Evolutionary conservation across 2,329 filamentous ascomycete genomes (phyloP), one percentile per base, ranked within the genome.

Genomic region (Botrytis hyacinthi): DNA sequence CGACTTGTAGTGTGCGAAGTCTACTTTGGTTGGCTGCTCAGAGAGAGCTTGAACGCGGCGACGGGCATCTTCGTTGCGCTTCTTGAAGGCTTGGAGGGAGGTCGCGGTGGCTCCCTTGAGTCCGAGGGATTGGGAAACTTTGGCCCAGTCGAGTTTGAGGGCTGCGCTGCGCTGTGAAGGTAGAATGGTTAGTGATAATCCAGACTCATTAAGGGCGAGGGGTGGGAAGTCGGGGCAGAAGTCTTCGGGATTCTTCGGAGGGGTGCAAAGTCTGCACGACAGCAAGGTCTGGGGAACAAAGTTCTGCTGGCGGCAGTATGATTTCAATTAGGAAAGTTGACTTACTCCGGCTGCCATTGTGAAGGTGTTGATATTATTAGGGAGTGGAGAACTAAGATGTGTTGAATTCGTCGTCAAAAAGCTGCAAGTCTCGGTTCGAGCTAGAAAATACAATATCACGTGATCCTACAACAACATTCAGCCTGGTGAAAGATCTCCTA

Each of bases 141-240:
- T 96, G 87, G 90, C 90, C 96, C 96, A 99, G 91, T 99, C 96
- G 89, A 99, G 90, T 91, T 98, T 99, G 86, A 97, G 90, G 86
- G 95, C 95, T 88, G 95, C 95, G 90, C 94, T 97, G 90, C 94
- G 93, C 95, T 98, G 84, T 84, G 77, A 76, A 16, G 35, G 46
- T 54, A 74, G 76, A 48, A 63, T 60, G 35, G 59, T 76, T 78
- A 76, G 77, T 76, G n/a, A 73, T 54, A 51, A 59, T 70, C 22
- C 44, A 18, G 35, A 48, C 22, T 57, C 40, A 59, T 44, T 12
- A 10, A 44, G 29, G 7, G 48, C 29, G 60, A 59, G 32, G 20
- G 22, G 42, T 26, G 40, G 26, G 51, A 68, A 26, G 35, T 68
- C 35, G 35, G 29, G 65, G 46, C 16, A 68, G 35, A 42, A 57